phyloP scores from a whole-genome alignment of 2,329 filamentous ascomycete genomes.

The Fusarium papillatum region DNA sequence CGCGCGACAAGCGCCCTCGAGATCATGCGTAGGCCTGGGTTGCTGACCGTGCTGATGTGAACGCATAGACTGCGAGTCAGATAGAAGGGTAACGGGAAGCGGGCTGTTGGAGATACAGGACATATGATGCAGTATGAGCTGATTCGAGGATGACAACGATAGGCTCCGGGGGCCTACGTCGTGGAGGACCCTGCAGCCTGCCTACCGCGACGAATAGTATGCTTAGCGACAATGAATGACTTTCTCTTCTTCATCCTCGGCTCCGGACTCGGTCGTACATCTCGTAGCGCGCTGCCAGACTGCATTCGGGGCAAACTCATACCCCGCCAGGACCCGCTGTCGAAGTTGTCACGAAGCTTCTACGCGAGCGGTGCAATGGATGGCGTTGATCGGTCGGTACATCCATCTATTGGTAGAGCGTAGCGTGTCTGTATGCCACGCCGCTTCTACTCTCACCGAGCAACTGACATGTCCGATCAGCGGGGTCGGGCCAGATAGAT shows the following conservation, averaged over 20 bases:
- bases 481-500: constrained; percentile 24
- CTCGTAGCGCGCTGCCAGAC: neutral
- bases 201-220: constrained; percentile 15
- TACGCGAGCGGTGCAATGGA: constrained; percentile 10
- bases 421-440: constrained; percentile 23
- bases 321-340: constrained; percentile 17
- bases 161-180: constrained; percentile 4
- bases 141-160: constrained; percentile 19
- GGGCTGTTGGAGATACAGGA: constrained; percentile 14
- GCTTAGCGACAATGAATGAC: constrained; percentile 25
- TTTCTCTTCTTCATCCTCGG: neutral
- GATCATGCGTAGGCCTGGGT: neutral
- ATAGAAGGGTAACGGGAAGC: constrained; percentile 3
- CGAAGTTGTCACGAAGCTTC: constrained; percentile 4
- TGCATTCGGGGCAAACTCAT: constrained; percentile 13
- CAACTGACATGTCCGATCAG: constrained; percentile 23
- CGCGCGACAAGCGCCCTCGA: neutral
- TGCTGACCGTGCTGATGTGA: neutral
- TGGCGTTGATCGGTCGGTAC: constrained; percentile 10
- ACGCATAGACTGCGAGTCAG: constrained; percentile 1
- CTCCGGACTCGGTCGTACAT: neutral
- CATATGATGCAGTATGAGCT: constrained; percentile 22
- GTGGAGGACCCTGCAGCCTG: constrained; percentile 7
- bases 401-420: constrained; percentile 13
- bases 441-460: constrained; percentile 1